Conservation (phyloP, 2,329 filamentous ascomycete genomes). For the Microdochium trichocladiopsis region DNA sequence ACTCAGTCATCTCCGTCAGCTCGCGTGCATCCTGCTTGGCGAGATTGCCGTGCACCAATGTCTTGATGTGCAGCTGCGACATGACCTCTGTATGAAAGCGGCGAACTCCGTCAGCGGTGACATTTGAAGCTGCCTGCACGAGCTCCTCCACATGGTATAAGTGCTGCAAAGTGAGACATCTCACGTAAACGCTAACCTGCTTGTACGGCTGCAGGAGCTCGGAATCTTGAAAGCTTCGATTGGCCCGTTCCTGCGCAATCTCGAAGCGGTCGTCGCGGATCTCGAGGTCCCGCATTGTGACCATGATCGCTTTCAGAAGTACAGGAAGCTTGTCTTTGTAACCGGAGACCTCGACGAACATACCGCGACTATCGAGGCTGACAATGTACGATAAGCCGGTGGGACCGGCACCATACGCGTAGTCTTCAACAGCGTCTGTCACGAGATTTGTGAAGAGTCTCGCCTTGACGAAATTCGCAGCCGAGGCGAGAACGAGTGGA, state of each 20-base stretch:
- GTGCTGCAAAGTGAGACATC: conserved; percentile 71
- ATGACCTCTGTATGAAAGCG: conserved; percentile 75
- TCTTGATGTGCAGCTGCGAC: conserved; percentile 78
- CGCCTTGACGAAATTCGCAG: conserved; percentile 70
- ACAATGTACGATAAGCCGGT: conserved; percentile 82
- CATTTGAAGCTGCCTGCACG: conserved; percentile 64
- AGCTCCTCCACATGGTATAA: conserved; percentile 76
- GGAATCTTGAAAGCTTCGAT: conserved; percentile 75
- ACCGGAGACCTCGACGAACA: conserved; percentile 74
- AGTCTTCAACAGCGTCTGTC: conserved; percentile 81
- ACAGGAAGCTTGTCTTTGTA: conserved; percentile 97
- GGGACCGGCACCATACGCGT: conserved; percentile 91
- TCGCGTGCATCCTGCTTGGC: conserved; percentile 89
- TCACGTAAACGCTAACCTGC: conserved; percentile 76
- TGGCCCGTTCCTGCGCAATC: conserved; percentile 80
- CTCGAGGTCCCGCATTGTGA: conserved; percentile 76
- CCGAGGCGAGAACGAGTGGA: conserved; percentile 71
- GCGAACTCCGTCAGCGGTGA: conserved; percentile 69
- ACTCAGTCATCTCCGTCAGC: conserved; percentile 76
- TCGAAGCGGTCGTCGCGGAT: conserved; percentile 83
- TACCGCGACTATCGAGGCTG: conserved; percentile 61
- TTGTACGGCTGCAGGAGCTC: conserved; percentile 84
- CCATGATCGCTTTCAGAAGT: conserved; percentile 79
- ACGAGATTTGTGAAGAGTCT: conserved; percentile 80
- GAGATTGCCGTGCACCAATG: conserved; percentile 84